phyloP scores from a whole-genome alignment of 177 flowering plant species.

The Vitis hybrid region DNA sequence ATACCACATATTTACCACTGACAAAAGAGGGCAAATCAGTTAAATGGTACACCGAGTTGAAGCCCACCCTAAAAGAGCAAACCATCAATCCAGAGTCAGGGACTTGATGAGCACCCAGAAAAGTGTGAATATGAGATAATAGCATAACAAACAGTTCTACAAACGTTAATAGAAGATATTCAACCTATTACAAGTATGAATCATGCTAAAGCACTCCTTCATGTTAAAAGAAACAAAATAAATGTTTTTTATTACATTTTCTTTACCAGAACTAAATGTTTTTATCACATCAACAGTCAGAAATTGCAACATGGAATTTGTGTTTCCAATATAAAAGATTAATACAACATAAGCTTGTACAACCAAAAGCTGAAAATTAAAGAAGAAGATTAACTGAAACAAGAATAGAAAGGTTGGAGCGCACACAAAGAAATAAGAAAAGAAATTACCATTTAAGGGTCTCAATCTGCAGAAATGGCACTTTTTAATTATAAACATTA shows the following conservation, averaged over 20 bases:
- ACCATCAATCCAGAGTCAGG: constrained; percentile 7
- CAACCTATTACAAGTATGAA: neutral
- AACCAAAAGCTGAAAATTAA: neutral
- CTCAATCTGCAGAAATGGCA: too few relatives aligned
- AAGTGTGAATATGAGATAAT: neutral
- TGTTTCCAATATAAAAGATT: neutral
- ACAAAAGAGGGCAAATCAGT: constrained; percentile 96
- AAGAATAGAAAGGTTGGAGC: neutral
- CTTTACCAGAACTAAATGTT: neutral
- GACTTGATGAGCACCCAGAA: neutral
- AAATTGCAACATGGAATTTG: neutral
- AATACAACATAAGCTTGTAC: neutral
- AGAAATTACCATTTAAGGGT: too few relatives aligned
- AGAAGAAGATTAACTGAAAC: neutral
- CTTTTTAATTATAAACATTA: too few relatives aligned
- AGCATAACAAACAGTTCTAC: neutral
- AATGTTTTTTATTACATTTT: neutral
- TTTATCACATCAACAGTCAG: neutral
- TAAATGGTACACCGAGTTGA: constrained; percentile 94
- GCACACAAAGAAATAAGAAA: neutral
- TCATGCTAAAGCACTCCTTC: neutral
- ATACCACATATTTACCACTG: constrained; percentile 84
- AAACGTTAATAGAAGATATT: neutral
- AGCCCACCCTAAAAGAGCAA: constrained; percentile 71
- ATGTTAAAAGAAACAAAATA: neutral